phyloP scores from a whole-genome alignment of 306 rosid genomes.

The Dicorynia guianensis region DNA sequence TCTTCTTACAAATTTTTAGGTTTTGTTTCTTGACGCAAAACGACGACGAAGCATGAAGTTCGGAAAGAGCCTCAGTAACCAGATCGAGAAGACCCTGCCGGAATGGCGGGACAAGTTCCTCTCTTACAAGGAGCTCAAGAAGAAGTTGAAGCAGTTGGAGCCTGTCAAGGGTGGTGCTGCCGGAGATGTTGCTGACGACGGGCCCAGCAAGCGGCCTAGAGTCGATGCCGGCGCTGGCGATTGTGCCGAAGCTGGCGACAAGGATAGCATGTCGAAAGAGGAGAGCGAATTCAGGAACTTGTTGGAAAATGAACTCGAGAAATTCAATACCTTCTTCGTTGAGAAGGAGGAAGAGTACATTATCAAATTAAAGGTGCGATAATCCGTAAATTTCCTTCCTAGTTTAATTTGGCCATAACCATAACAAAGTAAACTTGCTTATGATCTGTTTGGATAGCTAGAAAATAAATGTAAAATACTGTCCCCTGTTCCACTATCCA shows the following conservation, averaged over 20 bases:
- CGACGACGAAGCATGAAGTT: conserved; percentile 53
- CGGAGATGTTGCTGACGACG: conserved; percentile 20
- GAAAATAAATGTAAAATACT: not conserved
- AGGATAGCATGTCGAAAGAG: conserved; percentile 60
- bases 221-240: conserved; percentile 21
- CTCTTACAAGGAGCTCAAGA: conserved; percentile 93
- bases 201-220: conserved; percentile 66
- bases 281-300: conserved; percentile 70
- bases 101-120: conserved; percentile 87
- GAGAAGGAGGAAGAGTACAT: conserved; percentile 98
- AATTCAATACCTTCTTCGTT: conserved; percentile 87
- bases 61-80: conserved; percentile 72
- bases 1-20: not conserved
- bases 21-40: not conserved
- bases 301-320: conserved; percentile 88
- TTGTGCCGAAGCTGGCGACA: not conserved
- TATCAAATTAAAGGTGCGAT: conserved; percentile 80
- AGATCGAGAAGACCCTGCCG: conserved; percentile 70
- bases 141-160: conserved; percentile 77
- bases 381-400: no score
- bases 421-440: no score
- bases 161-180: conserved; percentile 48
- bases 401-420: no score
- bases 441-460: conserved; percentile 36
- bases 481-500: no score